phyloP scores from a whole-genome alignment of 164 flowering plant genomes.

The Hamamelis virginiana region DNA sequence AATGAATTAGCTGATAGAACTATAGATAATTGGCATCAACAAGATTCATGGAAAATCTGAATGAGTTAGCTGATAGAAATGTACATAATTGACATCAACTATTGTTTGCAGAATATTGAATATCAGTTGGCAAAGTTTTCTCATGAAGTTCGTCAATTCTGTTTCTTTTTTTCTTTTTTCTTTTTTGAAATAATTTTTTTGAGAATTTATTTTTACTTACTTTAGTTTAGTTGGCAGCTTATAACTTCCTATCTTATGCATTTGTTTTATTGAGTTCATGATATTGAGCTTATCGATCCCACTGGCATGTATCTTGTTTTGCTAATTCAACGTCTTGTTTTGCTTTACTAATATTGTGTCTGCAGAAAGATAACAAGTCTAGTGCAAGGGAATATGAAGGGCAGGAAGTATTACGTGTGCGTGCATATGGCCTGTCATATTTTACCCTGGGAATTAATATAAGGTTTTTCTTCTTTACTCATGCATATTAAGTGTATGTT shows the following conservation, averaged over 20 bases:
- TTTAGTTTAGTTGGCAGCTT: not conserved
- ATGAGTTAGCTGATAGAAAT: not conserved
- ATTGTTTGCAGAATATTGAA: not conserved
- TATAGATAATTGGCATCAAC: too few species aligned
- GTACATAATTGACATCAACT: not conserved
- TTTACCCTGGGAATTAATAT: constrained; percentile 83
- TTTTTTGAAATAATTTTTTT: not conserved
- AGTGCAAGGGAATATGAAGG: constrained; percentile 43
- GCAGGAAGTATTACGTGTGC: constrained; percentile 73
- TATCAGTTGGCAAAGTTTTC: too few species aligned
- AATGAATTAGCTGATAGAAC: too few species aligned
- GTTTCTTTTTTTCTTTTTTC: not conserved
- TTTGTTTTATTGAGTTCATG: not conserved
- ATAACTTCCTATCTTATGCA: not conserved
- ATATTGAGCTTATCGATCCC: not conserved
- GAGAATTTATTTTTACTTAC: not conserved
- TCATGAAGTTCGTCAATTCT: not conserved
- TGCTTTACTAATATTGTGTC: constrained; percentile 1
- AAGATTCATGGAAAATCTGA: too few species aligned
- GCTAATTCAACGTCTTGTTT: not conserved
- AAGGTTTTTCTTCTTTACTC: constrained; percentile 46
- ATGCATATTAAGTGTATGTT: not conserved
- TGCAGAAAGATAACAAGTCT: constrained; percentile 50
- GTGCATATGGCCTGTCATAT: constrained; percentile 86
- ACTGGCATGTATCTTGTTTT: not conserved